Conservation (phyloP, 345 rosid species). For the Orychophragmus violaceus region DNA sequence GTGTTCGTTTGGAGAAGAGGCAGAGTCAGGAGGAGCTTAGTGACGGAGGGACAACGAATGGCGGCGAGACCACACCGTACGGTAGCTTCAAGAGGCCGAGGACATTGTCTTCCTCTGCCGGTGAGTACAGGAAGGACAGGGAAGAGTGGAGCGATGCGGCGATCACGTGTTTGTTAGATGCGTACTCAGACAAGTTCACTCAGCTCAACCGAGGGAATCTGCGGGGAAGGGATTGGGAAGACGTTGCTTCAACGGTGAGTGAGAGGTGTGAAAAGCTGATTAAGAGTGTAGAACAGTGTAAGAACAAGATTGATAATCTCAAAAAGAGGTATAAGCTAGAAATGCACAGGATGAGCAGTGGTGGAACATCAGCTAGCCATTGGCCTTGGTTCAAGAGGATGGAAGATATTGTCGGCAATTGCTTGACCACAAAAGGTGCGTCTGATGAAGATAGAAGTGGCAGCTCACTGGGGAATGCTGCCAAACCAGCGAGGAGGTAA, state of each 20-base stretch:
- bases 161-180: slow-evolving; percentile 69
- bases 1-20: slow-evolving; percentile 50
- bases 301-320: slow-evolving; percentile 86
- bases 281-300: slow-evolving; percentile 77
- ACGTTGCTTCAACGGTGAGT: slow-evolving; percentile 72
- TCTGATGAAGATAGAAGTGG: slow-evolving; percentile 47
- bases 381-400: slow-evolving; percentile 95
- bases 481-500: slow-evolving; percentile 58
- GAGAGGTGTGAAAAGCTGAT: slow-evolving; percentile 64
- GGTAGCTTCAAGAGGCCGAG: slow-evolving; percentile 47
- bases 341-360: slow-evolving; percentile 59
- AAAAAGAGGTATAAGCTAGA: slow-evolving; percentile 90
- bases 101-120: slow-evolving; percentile 28
- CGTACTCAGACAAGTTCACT: slow-evolving; percentile 70
- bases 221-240: slow-evolving; percentile 95
- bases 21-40: slow-evolving; percentile 48
- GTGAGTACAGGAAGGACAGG: slow-evolving; percentile 74
- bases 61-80: slow-evolving; percentile 33
- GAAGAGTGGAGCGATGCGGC: slow-evolving; percentile 96
- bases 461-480: slow-evolving; percentile 37
- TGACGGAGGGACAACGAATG: slow-evolving; percentile 45
- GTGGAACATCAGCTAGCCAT: slow-evolving; percentile 49
- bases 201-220: slow-evolving; percentile 80
- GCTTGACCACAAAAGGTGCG: slow-evolving; percentile 36
- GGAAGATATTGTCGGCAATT: slow-evolving; percentile 71